Conservation (phyloP, 2,329 filamentous ascomycete species). For the Chrysoporthe puriensis region DNA sequence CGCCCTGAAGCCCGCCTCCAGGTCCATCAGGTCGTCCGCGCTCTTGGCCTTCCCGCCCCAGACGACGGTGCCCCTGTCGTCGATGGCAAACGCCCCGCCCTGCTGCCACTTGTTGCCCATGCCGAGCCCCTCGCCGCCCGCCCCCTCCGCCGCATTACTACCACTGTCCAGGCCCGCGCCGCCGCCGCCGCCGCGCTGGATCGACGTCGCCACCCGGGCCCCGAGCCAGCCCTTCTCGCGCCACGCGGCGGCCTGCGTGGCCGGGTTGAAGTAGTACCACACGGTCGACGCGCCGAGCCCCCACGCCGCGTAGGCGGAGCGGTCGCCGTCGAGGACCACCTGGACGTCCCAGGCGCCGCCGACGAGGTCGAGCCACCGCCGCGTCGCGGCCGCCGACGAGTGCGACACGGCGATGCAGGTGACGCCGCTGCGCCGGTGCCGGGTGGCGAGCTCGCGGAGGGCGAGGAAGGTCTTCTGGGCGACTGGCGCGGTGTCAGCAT, state of each 20-base stretch:
- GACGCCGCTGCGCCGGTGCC: constrained; percentile 42
- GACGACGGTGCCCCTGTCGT: constrained; percentile 52
- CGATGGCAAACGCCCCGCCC: constrained; percentile 55
- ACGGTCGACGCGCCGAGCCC: constrained; percentile 56
- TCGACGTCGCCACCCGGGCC: constrained; percentile 51
- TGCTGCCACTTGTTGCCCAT: constrained; percentile 63
- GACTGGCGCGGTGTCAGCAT: constrained; percentile 40
- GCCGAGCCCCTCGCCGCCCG: constrained; percentile 46
- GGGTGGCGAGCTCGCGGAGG: constrained; percentile 58
- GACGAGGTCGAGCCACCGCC: constrained; percentile 60
- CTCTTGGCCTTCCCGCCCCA: constrained; percentile 54
- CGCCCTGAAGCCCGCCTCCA: constrained; percentile 51
- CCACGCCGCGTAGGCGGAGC: constrained; percentile 62
- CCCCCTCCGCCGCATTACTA: constrained; percentile 38
- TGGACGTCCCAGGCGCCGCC: constrained; percentile 61
- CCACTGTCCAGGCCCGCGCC: constrained; percentile 36
- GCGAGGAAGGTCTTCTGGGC: constrained; percentile 61
- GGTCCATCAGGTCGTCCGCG: constrained; percentile 55
- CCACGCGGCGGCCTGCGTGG: constrained; percentile 56
- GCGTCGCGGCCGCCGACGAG: constrained; percentile 58
- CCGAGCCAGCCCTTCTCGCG: constrained; percentile 60
- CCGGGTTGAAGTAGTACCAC: constrained; percentile 59
- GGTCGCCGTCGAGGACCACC: constrained; percentile 59
- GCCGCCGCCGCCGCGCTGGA: constrained; percentile 38
- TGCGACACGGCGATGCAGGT: constrained; percentile 64